Base-by-base conservation (phyloP, 2,329 filamentous ascomycete species). In the Aureobasidium zeae region DNA sequence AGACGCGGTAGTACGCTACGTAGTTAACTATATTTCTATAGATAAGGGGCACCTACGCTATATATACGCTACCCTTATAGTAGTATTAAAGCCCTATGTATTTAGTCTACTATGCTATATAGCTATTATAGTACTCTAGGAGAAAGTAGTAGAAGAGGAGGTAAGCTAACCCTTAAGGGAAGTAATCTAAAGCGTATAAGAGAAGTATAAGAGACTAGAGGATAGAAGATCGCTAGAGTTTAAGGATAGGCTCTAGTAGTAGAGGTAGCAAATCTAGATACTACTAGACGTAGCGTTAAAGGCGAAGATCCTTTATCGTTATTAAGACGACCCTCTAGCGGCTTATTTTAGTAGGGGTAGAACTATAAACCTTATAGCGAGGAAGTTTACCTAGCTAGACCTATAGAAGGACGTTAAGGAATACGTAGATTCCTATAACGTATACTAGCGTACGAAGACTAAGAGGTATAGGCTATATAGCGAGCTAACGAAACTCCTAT, bases 281-380 rank as follows among this genome's bases (percentile, higher is more conserved):
- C 31, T 19, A 12, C 8, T 5, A 4, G 17, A 25, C 11, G 19
- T 13, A 3, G 15, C 21, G 8, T 22, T 24, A 15, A 25, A 16
- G 11, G 26, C 7, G 12, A 5, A 45, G 39, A 10, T 25, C 4
- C 12, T 44, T 24, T 3, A 11, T 9, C 33, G 12, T n/a, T 10
- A 44, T 16, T 30, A 37, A 13, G 10, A 45, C 20, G 24, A 45
- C 21, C 32, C 15, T 9, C 6, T 45, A 21, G 22, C 24, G 5
- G 32, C 20, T 15, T 17, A 45, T 30, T 45, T 29, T 20, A 32
- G 38, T 6, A 12, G 13, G 7, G 24, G 9, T 11, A 2, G 3
- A 7, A 42, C 38, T 42, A 24, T n/a, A n/a, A n/a, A n/a, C n/a
- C n/a, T n/a, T n/a, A n/a, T n/a, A n/a, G n/a, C n/a, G n/a, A n/a